Evolutionary conservation across 1,284 basidiomycete species (phyloP).

Genomic region (Leccinum griseonigrum): DNA sequence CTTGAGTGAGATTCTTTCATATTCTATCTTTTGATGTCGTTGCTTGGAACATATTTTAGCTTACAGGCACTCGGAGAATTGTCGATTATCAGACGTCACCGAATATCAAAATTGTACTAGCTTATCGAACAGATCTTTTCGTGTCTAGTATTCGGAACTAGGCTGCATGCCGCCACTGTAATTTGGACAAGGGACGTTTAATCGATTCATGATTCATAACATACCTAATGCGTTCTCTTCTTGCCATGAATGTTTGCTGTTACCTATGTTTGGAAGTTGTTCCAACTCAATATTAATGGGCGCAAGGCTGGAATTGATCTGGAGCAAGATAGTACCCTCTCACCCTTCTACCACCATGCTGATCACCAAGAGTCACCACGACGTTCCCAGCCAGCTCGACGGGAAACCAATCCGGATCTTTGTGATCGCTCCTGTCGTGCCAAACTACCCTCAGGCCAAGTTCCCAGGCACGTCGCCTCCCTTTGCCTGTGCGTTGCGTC

Average conservation of each 20-base stretch:
- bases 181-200: background rate
- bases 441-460: slow-evolving; percentile 76
- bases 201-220: background rate
- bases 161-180: background rate
- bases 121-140: background rate
- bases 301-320: background rate
- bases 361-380: slow-evolving; percentile 74
- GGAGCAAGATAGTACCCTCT: background rate
- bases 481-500: background rate
- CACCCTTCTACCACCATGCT: slow-evolving; percentile 51
- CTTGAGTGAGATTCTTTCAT: slow-evolving; percentile 10
- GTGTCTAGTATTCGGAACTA: background rate
- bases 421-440: slow-evolving; percentile 67
- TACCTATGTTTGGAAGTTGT: background rate
- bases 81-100: background rate
- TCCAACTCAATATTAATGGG: background rate
- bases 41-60: slow-evolving; percentile 4
- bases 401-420: slow-evolving; percentile 76
- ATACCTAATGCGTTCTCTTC: background rate
- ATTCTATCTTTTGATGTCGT: background rate
- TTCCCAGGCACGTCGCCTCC: slow-evolving; percentile 58
- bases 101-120: background rate
- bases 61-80: background rate
- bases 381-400: slow-evolving; percentile 69
- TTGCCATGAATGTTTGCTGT: background rate